A percentile compares a stretch with the other conserved stretches of the same genome.
Evolutionary conservation across 768 basidiomycete species (phyloP).

Genomic region (Lyophyllum semitale): DNA sequence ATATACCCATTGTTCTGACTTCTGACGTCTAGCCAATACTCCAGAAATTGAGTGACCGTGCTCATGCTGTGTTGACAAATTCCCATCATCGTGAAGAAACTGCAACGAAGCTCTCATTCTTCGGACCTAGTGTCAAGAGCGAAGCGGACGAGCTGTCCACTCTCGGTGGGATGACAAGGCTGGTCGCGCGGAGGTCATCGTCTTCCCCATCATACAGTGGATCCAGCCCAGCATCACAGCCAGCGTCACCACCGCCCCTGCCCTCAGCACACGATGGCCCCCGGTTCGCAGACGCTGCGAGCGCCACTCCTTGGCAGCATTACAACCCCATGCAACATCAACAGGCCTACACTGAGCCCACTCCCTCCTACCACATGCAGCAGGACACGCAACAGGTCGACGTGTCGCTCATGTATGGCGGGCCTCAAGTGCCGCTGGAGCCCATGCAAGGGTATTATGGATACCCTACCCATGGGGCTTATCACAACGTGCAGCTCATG

Average conservation of each 20-base stretch:
- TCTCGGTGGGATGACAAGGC: slow-evolving; percentile 64
- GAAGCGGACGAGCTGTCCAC: slow-evolving; percentile 64
- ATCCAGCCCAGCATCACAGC: slow-evolving; percentile 45
- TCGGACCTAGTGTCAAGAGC: slow-evolving; percentile 48
- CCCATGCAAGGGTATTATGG: slow-evolving; percentile 32
- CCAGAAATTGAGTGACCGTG: slow-evolving; percentile 55
- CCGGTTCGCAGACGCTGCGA: slow-evolving; percentile 16
- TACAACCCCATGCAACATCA: slow-evolving; percentile 37
- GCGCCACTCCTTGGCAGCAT: slow-evolving; percentile 28
- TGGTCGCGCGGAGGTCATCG: slow-evolving; percentile 55
- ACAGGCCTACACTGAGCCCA: slow-evolving; percentile 28
- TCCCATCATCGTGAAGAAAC: slow-evolving; percentile 21
- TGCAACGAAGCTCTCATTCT: slow-evolving; percentile 33
- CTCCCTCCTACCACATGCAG: slow-evolving; percentile 18
- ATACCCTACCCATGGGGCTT: slow-evolving; percentile 24
- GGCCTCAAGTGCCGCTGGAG: slow-evolving; percentile 27
- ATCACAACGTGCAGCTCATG: slow-evolving; percentile 22
- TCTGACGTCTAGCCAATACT: slow-evolving; percentile 53
- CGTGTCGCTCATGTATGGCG: slow-evolving; percentile 15
- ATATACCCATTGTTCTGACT: neutral
- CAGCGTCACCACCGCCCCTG: slow-evolving; percentile 44
- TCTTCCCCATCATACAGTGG: slow-evolving; percentile 45
- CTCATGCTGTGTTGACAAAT: slow-evolving; percentile 41
- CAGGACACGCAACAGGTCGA: slow-evolving; percentile 19
- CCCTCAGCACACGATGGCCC: slow-evolving; percentile 20